phyloP scores from a whole-genome alignment of 2,329 filamentous ascomycete species.

The Purpureocillium lavendulum region DNA sequence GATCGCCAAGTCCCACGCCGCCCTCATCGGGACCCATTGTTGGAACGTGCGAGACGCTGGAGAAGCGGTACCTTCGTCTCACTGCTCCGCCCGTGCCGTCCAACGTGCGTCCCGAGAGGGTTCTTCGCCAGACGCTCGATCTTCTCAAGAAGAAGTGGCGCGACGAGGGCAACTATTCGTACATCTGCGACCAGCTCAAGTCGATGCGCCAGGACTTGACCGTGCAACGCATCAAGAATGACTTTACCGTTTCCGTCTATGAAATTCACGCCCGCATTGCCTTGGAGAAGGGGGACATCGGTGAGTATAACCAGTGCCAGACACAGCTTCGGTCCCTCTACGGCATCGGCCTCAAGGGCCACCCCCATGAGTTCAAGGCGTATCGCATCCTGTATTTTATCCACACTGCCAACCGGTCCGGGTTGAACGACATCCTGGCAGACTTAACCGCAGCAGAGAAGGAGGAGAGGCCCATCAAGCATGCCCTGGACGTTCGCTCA shows the following conservation, averaged over 20 bases:
- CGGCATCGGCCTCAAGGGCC: slow-evolving; percentile 76
- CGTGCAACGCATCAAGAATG: slow-evolving; percentile 92
- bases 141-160: slow-evolving; percentile 92
- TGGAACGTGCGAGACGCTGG: slow-evolving; percentile 73
- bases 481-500: slow-evolving; percentile 85
- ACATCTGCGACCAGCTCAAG: slow-evolving; percentile 99
- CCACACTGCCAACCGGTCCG: slow-evolving; percentile 95
- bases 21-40: slow-evolving; percentile 65
- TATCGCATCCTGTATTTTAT: slow-evolving; percentile 99
- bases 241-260: slow-evolving; percentile 93
- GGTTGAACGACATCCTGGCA: slow-evolving; percentile 95
- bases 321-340: slow-evolving; percentile 93
- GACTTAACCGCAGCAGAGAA: slow-evolving; percentile 99
- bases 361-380: slow-evolving; percentile 92
- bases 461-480: slow-evolving; percentile 72
- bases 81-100: slow-evolving; percentile 84
- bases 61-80: slow-evolving; percentile 92
- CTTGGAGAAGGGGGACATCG: slow-evolving; percentile 94
- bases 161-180: slow-evolving; percentile 86
- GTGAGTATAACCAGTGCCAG: slow-evolving; percentile 99
- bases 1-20: slow-evolving; percentile 48
- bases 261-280: slow-evolving; percentile 97
- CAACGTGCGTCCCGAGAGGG: slow-evolving; percentile 72
- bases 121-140: slow-evolving; percentile 79
- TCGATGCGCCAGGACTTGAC: slow-evolving; percentile 96